Percentiles rank a stretch among this genome's conserved stretches.
Evolutionary conservation across 2,329 filamentous ascomycete genomes (phyloP).

Genomic region (Colletotrichum truncatum): DNA sequence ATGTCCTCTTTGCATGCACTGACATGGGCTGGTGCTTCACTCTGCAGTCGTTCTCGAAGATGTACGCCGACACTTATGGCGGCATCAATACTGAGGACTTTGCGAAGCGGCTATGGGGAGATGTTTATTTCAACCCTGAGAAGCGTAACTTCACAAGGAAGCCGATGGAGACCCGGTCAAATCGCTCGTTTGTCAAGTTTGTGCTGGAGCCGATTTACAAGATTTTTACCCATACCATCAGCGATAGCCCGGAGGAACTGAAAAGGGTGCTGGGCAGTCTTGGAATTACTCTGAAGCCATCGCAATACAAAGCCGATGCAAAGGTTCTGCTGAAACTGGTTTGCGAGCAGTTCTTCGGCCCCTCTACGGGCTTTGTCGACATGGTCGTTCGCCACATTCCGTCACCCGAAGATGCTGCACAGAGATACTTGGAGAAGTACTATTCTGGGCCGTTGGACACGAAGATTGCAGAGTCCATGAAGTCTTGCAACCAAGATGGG

Average conservation of each 20-base stretch:
- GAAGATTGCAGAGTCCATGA: constrained; percentile 82
- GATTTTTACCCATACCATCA: constrained; percentile 93
- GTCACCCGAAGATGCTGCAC: constrained; percentile 82
- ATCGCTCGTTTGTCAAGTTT: constrained; percentile 92
- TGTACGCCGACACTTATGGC: constrained; percentile 91
- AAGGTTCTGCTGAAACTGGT: constrained; percentile 88
- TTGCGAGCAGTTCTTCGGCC: constrained; percentile 95
- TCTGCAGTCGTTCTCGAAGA: constrained; percentile 90
- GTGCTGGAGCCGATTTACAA: constrained; percentile 98
- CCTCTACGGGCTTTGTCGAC: constrained; percentile 89
- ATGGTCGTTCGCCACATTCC: constrained; percentile 93
- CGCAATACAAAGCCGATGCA: constrained; percentile 90
- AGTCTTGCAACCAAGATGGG: constrained; percentile 85
- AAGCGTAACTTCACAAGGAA: constrained; percentile 94
- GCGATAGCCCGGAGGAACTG: constrained; percentile 86
- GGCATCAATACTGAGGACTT: constrained; percentile 86
- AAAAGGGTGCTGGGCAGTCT: constrained; percentile 80
- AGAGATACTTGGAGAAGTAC: constrained; percentile 81
- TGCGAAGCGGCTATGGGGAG: constrained; percentile 88
- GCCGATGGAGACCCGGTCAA: constrained; percentile 79
- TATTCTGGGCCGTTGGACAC: constrained; percentile 92
- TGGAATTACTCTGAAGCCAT: constrained; percentile 89
- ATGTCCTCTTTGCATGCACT: constrained; percentile 95
- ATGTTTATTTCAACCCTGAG: constrained; percentile 93
- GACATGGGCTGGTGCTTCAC: constrained; percentile 98